These are phyloP conservation scores for Populus hybrid DNA, from an alignment of 441 rosid genomes.

Conservation along the genomic window DNA sequence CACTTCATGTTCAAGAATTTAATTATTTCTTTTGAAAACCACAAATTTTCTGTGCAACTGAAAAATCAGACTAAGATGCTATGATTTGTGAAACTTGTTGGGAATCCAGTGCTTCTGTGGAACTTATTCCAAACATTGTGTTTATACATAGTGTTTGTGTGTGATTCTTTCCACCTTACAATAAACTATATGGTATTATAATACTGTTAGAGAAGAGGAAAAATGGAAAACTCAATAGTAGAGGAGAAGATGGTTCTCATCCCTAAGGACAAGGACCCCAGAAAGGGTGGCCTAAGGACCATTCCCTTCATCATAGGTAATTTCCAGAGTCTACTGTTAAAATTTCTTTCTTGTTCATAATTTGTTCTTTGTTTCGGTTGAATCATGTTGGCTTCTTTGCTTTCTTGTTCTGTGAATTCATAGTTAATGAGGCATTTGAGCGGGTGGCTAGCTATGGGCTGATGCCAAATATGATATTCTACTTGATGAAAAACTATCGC, in stretches of 20 bases:
- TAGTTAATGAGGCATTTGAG: slow-evolving; percentile 57
- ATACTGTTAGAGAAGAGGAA: neutral
- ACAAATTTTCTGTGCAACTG: neutral
- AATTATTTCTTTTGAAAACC: neutral
- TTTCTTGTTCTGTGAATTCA: neutral
- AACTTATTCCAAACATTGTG: neutral
- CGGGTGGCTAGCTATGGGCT: slow-evolving; percentile 43
- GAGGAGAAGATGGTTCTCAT: slow-evolving; percentile 5
- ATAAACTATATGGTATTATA: neutral
- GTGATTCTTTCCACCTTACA: neutral
- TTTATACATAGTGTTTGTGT: neutral
- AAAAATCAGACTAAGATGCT: neutral
- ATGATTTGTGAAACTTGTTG: neutral
- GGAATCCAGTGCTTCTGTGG: neutral
- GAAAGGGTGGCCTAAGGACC: slow-evolving; percentile 47
- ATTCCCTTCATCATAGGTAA: slow-evolving; percentile 55
- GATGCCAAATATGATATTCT: slow-evolving; percentile 40
- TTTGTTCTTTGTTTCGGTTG: neutral
- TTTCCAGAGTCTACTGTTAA: neutral
- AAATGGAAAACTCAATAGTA: slow-evolving; percentile 29
- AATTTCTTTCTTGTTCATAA: neutral
- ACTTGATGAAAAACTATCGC: slow-evolving; percentile 35
- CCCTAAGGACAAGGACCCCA: slow-evolving; percentile 3
- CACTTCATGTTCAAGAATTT: neutral
- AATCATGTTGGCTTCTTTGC: neutral